Evolutionary conservation across 2,329 filamentous ascomycete species (phyloP), one percentile per base, ranked within the genome.

Genomic region (Aaosphaeria arxii): DNA sequence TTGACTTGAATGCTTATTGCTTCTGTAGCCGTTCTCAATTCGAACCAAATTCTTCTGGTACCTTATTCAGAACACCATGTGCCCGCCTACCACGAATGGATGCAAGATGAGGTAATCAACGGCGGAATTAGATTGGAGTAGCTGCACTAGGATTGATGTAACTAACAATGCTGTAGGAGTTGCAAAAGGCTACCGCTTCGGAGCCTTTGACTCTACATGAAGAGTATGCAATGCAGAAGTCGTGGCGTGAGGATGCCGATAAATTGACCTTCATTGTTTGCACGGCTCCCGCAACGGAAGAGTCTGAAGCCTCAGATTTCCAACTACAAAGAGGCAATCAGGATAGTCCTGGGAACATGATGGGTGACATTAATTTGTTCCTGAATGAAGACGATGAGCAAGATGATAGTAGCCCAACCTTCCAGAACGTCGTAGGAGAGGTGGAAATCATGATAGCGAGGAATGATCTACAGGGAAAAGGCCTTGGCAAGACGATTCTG

Each of bases 181-280:
- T 96, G 36, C 91, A 87, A 74, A 77, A 84, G 70, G 86, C 88
- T 46, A 97, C 92, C 0, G 91, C 92, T 1, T 96, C 91, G 0
- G 91, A 96, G 53, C 88, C 86, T 0, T 79, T 97, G 44, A 85
- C 81, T 0, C 76, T 96, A 0, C 77, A 83, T 1, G 87, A 96
- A 64, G 92, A 97, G 75, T 90, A 94, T 70, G 81, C 83, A 43
- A 97, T 96, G 85, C 92, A 96, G 70, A 73, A 74, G n/a, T 89
- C 85, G 54, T 97, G 92, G 92, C 85, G 91, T 35, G 74, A 74
- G 17, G 88, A 94, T 39, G 71, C 74, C 29, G 91, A 97, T 71
- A 97, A 97, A 73, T 71, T 97, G 52, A 97, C 92, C 0, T 97
- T 96, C 59, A 96, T 97, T 66, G 71, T 88, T 46, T 96, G 90